These are phyloP conservation scores for Trichophyton schoenleinii DNA, from an alignment of 2,329 filamentous ascomycete species.

Conservation along the genomic window DNA sequence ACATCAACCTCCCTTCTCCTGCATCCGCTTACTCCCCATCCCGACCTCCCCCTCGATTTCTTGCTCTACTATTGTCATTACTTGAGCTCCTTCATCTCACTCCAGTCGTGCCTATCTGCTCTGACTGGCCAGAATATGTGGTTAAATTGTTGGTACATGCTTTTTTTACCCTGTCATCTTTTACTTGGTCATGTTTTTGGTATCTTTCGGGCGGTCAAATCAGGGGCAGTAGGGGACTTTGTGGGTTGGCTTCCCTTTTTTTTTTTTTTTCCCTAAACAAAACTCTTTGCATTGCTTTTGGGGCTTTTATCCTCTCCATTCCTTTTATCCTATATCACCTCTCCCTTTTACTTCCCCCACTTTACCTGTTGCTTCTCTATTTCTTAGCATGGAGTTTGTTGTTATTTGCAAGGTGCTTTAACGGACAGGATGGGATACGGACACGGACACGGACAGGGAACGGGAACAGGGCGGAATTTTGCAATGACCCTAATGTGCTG, in stretches of 20 bases:
- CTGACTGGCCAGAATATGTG: slow-evolving; percentile 11
- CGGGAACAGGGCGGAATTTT: neutral
- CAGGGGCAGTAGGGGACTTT: neutral
- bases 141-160: slow-evolving; percentile 13
- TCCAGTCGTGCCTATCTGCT: neutral
- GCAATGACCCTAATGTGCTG: slow-evolving; percentile 4
- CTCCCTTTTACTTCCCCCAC: slow-evolving; percentile 12
- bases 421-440: neutral
- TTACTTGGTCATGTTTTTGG: slow-evolving; percentile 18
- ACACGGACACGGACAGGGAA: slow-evolving; percentile 1
- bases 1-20: neutral
- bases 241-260: neutral
- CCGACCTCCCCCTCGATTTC: neutral
- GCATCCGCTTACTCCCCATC: neutral
- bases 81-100: neutral
- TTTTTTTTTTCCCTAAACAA: neutral
- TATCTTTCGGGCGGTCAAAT: neutral
- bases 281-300: slow-evolving; percentile 15
- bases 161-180: slow-evolving; percentile 16
- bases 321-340: neutral
- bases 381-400: slow-evolving; percentile 1
- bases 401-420: slow-evolving; percentile 2
- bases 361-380: slow-evolving; percentile 6
- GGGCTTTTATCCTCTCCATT: slow-evolving; percentile 11
- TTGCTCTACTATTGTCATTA: slow-evolving; percentile 5